Evolutionary conservation across 352 stramenopile genomes (phyloP), one percentile per base, ranked within the genome.

Genomic region (Phytophthora cactorum): DNA sequence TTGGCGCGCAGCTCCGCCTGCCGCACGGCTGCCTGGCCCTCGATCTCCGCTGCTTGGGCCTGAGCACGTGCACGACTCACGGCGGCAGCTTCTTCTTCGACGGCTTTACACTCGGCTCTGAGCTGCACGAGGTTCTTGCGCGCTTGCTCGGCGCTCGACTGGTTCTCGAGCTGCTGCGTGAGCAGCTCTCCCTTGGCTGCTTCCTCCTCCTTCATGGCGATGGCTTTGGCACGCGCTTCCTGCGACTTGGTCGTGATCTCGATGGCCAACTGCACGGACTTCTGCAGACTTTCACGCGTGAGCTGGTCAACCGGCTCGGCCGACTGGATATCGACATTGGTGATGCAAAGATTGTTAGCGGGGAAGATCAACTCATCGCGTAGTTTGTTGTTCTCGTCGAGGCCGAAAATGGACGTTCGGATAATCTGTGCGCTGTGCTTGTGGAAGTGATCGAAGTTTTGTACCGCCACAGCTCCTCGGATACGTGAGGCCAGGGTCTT

Each of bases 171-270:
- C 52, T 92, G 84, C 58, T 94, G 86, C 4, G 79, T 90, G 22
- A 92, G 70, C 32, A 94, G 51, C 36, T 84, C 59, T 0, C 86
- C 86, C 45, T 94, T 94, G 25, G 86, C 81, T 43, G 91, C 86
- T 46, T 94, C 86, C 7, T 94, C 86, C 49, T 94, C 86, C 62
- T 90, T 91, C 84, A 90, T 88, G 3, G 86, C 86, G 27, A 89
- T 79, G 28, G 84, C 86, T 61, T 92, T 92, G 60, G 86, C 86
- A 4, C 84, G 82, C 9, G 86, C 86, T 54, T 94, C 86, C 49
- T 94, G 86, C 1, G 84, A 92, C 53, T 94, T 91, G 46, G 86
- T 94, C 34, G 86, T 94, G 76, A 94, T 94, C 59, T 92, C 84
- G 46, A 94, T 94, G 27, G 86, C 86, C n/a, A 94, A 58, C 38